phyloP scores from a whole-genome alignment of 2,329 filamentous ascomycete species.

The Trichophyton mentagrophytes region DNA sequence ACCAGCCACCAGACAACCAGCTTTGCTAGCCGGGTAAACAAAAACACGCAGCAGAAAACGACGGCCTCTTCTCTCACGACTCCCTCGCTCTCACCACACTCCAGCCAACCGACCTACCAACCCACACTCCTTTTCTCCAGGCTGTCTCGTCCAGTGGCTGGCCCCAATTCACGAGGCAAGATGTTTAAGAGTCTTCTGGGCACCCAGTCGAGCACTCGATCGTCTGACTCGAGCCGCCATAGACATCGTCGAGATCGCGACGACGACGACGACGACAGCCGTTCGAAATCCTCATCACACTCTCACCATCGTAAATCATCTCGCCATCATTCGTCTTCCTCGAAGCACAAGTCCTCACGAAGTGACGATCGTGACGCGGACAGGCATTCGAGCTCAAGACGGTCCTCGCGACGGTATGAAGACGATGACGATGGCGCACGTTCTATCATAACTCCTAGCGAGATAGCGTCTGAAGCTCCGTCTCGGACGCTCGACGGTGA shows the following conservation, averaged over 20 bases:
- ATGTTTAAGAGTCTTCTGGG: slow-evolving; percentile 8
- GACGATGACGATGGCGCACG: background rate
- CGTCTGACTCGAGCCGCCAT: slow-evolving; percentile 11
- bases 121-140: background rate
- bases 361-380: slow-evolving; percentile 36
- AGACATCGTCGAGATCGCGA: slow-evolving; percentile 6
- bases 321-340: slow-evolving; percentile 18
- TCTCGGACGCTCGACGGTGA: background rate
- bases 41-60: background rate
- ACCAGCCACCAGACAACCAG: slow-evolving; percentile 3
- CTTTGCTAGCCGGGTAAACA: background rate
- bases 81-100: too few species aligned
- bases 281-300: slow-evolving; percentile 20
- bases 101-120: background rate
- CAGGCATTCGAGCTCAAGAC: slow-evolving; percentile 22
- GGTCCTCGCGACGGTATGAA: slow-evolving; percentile 17
- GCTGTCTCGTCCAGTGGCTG: background rate
- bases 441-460: background rate
- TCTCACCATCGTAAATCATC: slow-evolving; percentile 10
- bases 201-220: slow-evolving; percentile 5
- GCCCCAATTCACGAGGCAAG: background rate
- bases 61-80: background rate
- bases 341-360: slow-evolving; percentile 31
- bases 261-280: slow-evolving; percentile 23
- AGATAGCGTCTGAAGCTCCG: background rate